Conservation (phyloP, 2,329 filamentous ascomycete genomes). For the Hypoxylon sp. region DNA sequence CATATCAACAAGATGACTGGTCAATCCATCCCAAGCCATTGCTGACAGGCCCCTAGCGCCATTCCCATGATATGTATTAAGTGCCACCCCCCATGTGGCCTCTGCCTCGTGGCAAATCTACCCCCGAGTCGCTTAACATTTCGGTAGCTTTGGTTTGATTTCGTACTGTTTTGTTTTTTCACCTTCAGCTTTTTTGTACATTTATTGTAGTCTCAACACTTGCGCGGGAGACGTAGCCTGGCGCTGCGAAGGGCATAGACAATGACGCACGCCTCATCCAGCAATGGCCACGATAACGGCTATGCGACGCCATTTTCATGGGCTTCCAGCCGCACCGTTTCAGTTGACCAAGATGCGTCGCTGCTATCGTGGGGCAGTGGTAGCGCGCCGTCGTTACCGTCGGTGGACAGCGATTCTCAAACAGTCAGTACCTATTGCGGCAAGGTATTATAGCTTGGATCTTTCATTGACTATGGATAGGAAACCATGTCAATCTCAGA, state of each 20-base stretch:
- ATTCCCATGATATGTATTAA: constrained; percentile 24
- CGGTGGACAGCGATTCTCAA: constrained; percentile 44
- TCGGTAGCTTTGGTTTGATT: constrained; percentile 10
- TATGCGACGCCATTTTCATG: constrained; percentile 25
- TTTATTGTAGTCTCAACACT: constrained; percentile 8
- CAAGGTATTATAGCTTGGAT: not conserved
- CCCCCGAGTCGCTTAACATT: not conserved
- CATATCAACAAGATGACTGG: constrained; percentile 25
- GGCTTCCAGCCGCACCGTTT: constrained; percentile 30
- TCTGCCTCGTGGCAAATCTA: constrained; percentile 23
- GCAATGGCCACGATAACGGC: constrained; percentile 8
- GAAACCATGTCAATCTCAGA: constrained; percentile 32
- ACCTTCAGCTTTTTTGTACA: not conserved
- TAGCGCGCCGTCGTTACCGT: constrained; percentile 49
- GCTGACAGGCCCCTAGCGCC: constrained; percentile 21
- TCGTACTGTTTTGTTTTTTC: constrained; percentile 3
- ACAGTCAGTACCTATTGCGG: constrained; percentile 37
- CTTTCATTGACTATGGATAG: constrained; percentile 24
- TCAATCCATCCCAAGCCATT: constrained; percentile 31
- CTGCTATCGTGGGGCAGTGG: constrained; percentile 48
- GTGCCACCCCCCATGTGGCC: constrained; percentile 17
- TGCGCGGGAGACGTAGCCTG: constrained; percentile 9
- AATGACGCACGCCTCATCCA: constrained; percentile 26
- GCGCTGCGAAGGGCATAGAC: constrained; percentile 16
- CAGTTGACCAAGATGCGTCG: constrained; percentile 33